Base-by-base conservation (phyloP, 176 grass and related monocot genomes). In the Aegilops speltoides region DNA sequence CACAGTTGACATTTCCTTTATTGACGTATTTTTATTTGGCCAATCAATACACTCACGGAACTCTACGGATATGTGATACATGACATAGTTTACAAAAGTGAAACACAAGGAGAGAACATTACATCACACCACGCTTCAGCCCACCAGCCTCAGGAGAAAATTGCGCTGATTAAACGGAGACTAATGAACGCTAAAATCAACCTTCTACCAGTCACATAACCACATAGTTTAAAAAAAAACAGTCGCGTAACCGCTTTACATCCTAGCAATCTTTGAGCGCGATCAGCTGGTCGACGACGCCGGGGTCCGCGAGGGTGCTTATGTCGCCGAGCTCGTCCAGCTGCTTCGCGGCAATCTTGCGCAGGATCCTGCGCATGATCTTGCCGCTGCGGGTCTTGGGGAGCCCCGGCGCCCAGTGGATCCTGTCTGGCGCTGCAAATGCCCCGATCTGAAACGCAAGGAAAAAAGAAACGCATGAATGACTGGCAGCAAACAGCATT, bases 381-480 rank as follows among this genome's bases (percentile, higher is more conserved):
- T 96, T 96, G 40, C 94, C 94, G 68, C 94, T 96, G 57, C 94
- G 82, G 24, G 94, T 96, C 83, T 96, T 96, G 17, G 94, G 94
- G 31, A 96, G 91, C 79, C 89, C 94, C 25, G 94, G 94, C 32
- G 94, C 94, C 94, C 94, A 96, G 66, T 96, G 94, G 71, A 96
- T 96, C 87, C 90, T 96, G 74, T 96, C 94, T 16, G 94, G 94
- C 36, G 91, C 94, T 59, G 91, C 89, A 88, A 96, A 96, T 16
- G 94, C 94, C 52, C 94, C 94, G 64, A 96, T 96, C 94, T 96
- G 86, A n/a, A 80, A 89, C 64, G 25, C 36, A 80, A 17, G 38
- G 5, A 37, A 7, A 16, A 29, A 48, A 1, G 4, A 25, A 82
- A 71, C 17, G 23, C 40, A 41, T 23, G 41, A 73, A 79, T 22